Conservation (phyloP, 805 yeast species). For the Cyberlindnera xishuangbannaensis region DNA sequence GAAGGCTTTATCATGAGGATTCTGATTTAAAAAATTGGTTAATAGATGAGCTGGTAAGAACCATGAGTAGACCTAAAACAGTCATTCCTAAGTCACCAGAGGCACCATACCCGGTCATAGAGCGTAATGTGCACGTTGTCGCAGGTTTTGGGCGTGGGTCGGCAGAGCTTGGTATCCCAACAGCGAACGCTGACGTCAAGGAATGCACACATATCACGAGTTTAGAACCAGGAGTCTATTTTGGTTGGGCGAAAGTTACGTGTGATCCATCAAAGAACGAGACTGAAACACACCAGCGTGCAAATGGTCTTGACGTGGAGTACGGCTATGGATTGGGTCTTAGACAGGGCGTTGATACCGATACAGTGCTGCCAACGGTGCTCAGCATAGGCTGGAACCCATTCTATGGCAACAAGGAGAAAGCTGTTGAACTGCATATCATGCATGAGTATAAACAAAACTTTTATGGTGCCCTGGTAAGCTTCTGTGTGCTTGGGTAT, state of each 20-base stretch:
- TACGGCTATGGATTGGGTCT: constrained; percentile 60
- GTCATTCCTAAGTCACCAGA: constrained; percentile 28
- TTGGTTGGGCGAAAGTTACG: constrained; percentile 49
- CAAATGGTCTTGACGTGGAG: constrained; percentile 38
- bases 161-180: constrained; percentile 87
- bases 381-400: constrained; percentile 97
- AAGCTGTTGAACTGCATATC: constrained; percentile 84
- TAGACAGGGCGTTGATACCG: constrained; percentile 30
- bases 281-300: constrained; percentile 22
- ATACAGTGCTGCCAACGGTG: constrained; percentile 71
- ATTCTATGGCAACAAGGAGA: constrained; percentile 69
- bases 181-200: constrained; percentile 78
- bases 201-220: constrained; percentile 32
- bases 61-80: too few relatives aligned
- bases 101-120: constrained; percentile 44
- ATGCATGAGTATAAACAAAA: constrained; percentile 60
- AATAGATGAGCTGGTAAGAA: too few relatives aligned
- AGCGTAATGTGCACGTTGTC: constrained; percentile 42
- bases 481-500: constrained; percentile 74
- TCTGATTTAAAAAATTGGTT: too few relatives aligned
- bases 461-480: constrained; percentile 80
- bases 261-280: constrained; percentile 1
- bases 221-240: constrained; percentile 79
- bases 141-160: constrained; percentile 97
- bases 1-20: too few relatives aligned